These are phyloP conservation scores for Kodamaea jinghongensis DNA, from an alignment of 805 yeast species.

Conservation along the genomic window DNA sequence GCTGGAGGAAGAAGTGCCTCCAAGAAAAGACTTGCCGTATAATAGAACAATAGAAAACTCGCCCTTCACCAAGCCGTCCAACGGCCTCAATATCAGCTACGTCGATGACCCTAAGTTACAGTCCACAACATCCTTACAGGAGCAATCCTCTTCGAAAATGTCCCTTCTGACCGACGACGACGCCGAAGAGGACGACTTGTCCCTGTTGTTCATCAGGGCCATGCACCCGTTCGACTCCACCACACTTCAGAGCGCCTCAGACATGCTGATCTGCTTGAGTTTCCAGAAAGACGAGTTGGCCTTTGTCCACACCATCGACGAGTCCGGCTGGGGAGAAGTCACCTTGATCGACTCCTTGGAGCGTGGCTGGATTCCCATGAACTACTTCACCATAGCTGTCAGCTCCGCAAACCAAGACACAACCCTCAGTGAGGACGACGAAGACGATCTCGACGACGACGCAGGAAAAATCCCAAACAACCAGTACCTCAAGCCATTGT, in stretches of 20 bases:
- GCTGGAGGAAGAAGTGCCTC: conserved; percentile 22
- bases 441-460: conserved; percentile 28
- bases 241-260: conserved; percentile 60
- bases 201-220: conserved; percentile 55
- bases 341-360: conserved; percentile 59
- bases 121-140: conserved; percentile 2
- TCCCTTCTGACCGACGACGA: conserved; percentile 9
- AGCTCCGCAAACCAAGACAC: conserved; percentile 13
- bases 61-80: not conserved
- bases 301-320: conserved; percentile 74
- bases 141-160: conserved; percentile 2
- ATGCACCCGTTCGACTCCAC: conserved; percentile 57
- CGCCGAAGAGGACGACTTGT: conserved; percentile 41
- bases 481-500: conserved; percentile 51
- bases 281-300: conserved; percentile 69
- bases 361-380: conserved; percentile 86
- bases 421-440: conserved; percentile 17
- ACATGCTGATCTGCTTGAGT: conserved; percentile 69
- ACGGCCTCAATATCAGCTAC: conserved; percentile 20
- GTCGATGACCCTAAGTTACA: conserved; percentile 17
- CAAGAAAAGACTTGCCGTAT: conserved; percentile 25
- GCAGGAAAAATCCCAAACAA: conserved; percentile 33
- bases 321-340: conserved; percentile 88
- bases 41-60: not conserved
- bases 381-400: conserved; percentile 59